Conservation (phyloP, 179 eudicot species). For the Silene noctiflora region DNA sequence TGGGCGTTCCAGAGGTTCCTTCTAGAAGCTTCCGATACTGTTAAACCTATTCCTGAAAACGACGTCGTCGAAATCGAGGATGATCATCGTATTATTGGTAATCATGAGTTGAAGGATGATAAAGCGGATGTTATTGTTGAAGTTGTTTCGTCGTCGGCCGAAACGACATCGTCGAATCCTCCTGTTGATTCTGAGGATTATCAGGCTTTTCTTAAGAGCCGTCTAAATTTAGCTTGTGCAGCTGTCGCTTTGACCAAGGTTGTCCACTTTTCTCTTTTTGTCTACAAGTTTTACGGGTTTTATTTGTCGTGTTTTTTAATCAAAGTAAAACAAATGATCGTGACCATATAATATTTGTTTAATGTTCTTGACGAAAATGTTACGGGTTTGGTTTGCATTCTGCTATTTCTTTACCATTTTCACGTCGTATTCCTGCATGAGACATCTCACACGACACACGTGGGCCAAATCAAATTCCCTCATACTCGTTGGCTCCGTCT, state of each 20-base stretch:
- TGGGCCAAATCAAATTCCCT: no score
- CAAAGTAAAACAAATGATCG: no score
- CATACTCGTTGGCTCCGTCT: no score
- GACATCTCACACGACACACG: no score
- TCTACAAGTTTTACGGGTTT: neutral
- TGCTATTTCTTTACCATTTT: neutral
- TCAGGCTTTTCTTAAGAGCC: conserved; percentile 63
- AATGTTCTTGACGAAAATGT: neutral
- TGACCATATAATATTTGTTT: no score
- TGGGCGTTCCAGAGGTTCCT: conserved; percentile 77
- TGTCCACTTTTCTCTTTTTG: neutral
- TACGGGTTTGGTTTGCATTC: neutral
- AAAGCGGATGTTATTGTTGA: neutral
- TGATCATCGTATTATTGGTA: no score
- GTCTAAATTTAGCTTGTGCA: conserved; percentile 87
- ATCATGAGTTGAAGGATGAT: neutral
- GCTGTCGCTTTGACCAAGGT: conserved; percentile 91
- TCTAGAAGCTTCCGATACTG: conserved; percentile 42
- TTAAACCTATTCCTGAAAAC: conserved; percentile 21
- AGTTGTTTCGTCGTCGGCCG: neutral
- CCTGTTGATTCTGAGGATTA: conserved; percentile 69
- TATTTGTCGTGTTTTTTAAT: no score
- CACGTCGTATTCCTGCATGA: neutral
- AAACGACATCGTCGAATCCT: conserved; percentile 21
- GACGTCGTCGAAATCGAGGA: conserved; percentile 47